A percentile compares a stretch with the other conserved stretches of the same genome.
phyloP scores from a whole-genome alignment of 176 grass and related monocot genomes.

The Guadua angustifolia region DNA sequence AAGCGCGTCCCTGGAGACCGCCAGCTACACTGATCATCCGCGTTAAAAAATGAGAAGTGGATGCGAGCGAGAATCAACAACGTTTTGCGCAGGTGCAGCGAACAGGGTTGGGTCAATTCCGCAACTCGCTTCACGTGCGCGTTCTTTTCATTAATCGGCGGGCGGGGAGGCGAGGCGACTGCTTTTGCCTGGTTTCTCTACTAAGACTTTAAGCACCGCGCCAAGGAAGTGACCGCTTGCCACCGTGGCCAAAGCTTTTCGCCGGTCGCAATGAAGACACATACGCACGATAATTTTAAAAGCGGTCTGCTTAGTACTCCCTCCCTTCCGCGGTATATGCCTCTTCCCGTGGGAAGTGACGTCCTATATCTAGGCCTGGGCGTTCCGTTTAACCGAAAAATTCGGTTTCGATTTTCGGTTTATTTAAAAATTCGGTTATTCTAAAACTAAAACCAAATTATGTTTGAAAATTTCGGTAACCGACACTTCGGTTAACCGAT shows the following conservation, averaged over 20 bases:
- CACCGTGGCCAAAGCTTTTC: background rate
- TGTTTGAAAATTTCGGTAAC: no score
- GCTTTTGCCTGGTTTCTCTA: background rate
- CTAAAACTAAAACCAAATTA: no score
- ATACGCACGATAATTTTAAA: background rate
- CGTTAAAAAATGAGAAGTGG: background rate
- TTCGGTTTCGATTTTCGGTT: no score
- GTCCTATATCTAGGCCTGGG: no score
- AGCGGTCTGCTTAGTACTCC: no score
- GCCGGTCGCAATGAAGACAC: background rate
- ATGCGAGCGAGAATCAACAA: background rate
- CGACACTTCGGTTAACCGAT: no score
- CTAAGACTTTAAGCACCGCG: background rate
- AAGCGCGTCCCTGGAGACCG: background rate
- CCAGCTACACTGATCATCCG: background rate
- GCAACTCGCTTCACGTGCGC: slow-evolving; percentile 27
- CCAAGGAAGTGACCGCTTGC: background rate
- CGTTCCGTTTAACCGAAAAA: no score
- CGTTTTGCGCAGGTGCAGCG: background rate
- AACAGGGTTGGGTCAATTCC: background rate
- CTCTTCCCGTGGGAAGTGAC: no score
- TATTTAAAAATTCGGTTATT: no score
- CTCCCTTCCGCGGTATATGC: no score
- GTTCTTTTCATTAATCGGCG: background rate
- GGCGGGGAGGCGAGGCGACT: background rate